Base-by-base conservation (phyloP, 2,329 filamentous ascomycete genomes). In the Nothopassalora personata region DNA sequence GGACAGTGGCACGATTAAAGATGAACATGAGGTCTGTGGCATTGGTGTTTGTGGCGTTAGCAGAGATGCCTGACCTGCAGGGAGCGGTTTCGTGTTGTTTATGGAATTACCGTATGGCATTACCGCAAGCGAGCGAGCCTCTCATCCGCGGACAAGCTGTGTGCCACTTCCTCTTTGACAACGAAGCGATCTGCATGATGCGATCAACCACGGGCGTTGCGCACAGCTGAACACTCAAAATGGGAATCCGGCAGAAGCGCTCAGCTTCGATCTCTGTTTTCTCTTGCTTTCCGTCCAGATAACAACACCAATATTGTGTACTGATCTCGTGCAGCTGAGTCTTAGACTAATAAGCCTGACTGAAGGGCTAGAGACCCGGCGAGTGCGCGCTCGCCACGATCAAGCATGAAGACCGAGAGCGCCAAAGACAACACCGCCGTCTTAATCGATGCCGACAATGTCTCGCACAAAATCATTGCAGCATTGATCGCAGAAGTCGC, bases 401-500 rank as follows among this genome's bases (percentile, higher is more conserved):
- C 49, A 52, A 33, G 19, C 33, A 54, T 54, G 36, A n/a, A 28
- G 51, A 54, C 11, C 2, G 52, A 45, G 4, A 39, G 13, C 23
- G 28, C 46, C 46, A 27, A 30, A 49, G 43, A 48, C 43, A 47
- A 55, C 27, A 28, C 31, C 8, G 43, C 53, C 11, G 39, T 55
- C 27, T 19, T 48, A 3, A 55, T 55, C 8, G 53, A 55, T n/a
- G 53, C 39, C 23, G 53, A 55, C 53, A 48, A 55, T 31, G 13
- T 55, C 9, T 47, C 43, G 4, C n/a, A 19, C 13, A 47, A 46
- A 36, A 4, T 33, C 27, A 48, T 55, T 23, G 63, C 48, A 4
- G 68, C 68, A 13, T 62, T 72, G 7, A 58, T 72, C 64, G 60
- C 66, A 10, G 70, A 72, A 43, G 67, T 73, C 23, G 68, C 70